Evolutionary conservation across 2,329 filamentous ascomycete genomes (phyloP).

Genomic region (Balansia obtecta): DNA sequence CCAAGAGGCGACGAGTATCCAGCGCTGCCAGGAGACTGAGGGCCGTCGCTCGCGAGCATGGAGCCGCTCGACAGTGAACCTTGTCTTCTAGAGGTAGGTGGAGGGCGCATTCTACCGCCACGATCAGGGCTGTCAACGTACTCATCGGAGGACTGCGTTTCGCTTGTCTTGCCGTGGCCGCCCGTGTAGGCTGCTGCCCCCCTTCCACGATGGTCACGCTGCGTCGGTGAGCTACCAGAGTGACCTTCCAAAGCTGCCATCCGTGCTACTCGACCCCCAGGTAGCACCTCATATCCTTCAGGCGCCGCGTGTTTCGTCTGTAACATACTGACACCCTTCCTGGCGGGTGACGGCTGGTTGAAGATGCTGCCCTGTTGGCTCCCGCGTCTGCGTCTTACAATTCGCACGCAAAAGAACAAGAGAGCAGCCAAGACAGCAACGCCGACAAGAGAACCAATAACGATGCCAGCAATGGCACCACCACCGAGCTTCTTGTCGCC

Average conservation of each 20-base stretch:
- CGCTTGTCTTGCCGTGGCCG: slow-evolving; percentile 30
- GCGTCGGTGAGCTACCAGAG: slow-evolving; percentile 46
- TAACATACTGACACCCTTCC: slow-evolving; percentile 32
- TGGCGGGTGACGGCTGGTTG: slow-evolving; percentile 76
- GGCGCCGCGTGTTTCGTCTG: slow-evolving; percentile 26
- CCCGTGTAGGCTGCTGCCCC: slow-evolving; percentile 32
- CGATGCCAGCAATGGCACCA: slow-evolving; percentile 85
- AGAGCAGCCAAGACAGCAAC: slow-evolving; percentile 56
- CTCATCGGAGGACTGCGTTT: slow-evolving; percentile 56
- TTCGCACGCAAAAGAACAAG: slow-evolving; percentile 51
- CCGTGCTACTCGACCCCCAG: slow-evolving; percentile 79
- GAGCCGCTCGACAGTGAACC: slow-evolving; percentile 87
- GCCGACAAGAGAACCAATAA: slow-evolving; percentile 66
- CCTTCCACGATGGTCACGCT: slow-evolving; percentile 30
- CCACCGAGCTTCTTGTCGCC: slow-evolving; percentile 46
- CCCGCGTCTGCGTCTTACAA: slow-evolving; percentile 36
- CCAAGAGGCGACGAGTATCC: slow-evolving; percentile 76
- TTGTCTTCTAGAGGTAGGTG: slow-evolving; percentile 53
- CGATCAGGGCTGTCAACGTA: slow-evolving; percentile 59
- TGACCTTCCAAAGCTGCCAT: slow-evolving; percentile 89
- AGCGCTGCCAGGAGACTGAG: slow-evolving; percentile 61
- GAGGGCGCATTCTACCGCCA: slow-evolving; percentile 43
- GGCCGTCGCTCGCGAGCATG: slow-evolving; percentile 55
- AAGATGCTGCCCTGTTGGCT: slow-evolving; percentile 64
- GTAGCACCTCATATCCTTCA: slow-evolving; percentile 60